These are phyloP conservation scores for Dovyalis caffra DNA, from an alignment of 345 rosid genomes.

Conservation along the genomic window DNA sequence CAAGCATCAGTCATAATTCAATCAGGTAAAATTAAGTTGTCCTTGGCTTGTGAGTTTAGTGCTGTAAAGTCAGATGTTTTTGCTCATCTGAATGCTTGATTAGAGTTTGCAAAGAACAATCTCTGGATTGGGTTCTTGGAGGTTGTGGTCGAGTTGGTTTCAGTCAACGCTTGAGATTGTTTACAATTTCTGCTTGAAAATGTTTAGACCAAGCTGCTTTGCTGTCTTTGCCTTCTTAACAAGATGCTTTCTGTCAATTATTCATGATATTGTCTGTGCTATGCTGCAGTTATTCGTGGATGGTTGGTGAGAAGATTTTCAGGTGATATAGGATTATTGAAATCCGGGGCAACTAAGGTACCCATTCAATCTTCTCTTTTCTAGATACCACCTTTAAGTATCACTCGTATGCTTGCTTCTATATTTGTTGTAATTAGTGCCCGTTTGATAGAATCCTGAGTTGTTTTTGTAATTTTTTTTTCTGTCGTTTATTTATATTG, in stretches of 20 bases:
- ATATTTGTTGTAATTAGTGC: background rate
- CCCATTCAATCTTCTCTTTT: background rate
- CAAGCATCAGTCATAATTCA: slow-evolving; percentile 68
- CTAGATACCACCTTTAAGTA: background rate
- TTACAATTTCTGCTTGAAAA: background rate
- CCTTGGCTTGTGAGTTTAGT: background rate
- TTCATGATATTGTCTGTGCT: slow-evolving; percentile 1
- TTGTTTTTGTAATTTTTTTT: no score
- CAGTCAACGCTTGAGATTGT: background rate
- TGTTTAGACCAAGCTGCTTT: background rate
- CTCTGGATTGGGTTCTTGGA: background rate
- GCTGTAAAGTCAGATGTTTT: background rate
- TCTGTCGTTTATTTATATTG: background rate
- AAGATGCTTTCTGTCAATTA: background rate
- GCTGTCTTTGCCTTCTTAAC: background rate
- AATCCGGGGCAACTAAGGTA: slow-evolving; percentile 61
- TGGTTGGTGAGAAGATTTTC: slow-evolving; percentile 96
- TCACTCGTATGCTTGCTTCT: background rate
- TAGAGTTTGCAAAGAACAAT: background rate
- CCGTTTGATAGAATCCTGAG: background rate
- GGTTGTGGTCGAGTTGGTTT: slow-evolving; percentile 8
- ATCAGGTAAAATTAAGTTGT: slow-evolving; percentile 50
- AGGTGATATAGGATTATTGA: slow-evolving; percentile 62
- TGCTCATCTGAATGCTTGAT: slow-evolving; percentile 17
- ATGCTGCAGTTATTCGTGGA: slow-evolving; percentile 78